These are phyloP conservation scores for Hypsizygus ulmarius DNA, from an alignment of 1,284 basidiomycete species.

Conservation along the genomic window DNA sequence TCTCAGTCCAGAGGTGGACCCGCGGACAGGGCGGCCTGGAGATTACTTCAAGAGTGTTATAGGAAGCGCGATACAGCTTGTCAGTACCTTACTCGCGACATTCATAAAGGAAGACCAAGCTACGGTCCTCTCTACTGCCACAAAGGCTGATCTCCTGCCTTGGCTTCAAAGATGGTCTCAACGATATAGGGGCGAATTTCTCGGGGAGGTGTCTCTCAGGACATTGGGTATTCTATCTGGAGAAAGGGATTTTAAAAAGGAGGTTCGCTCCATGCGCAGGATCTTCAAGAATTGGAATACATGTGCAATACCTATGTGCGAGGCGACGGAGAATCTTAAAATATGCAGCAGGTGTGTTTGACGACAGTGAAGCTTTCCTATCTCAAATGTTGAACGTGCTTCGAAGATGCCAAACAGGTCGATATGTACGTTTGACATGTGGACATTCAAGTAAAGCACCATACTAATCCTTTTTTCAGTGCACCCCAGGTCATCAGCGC, in stretches of 20 bases:
- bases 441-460: not conserved
- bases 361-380: not conserved
- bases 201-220: slow-evolving; percentile 10
- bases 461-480: slow-evolving; percentile 14
- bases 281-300: slow-evolving; percentile 15
- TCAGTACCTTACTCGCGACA: slow-evolving; percentile 15
- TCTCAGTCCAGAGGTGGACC: not conserved
- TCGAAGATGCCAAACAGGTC: too few species aligned
- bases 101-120: slow-evolving; percentile 15
- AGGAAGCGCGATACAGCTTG: slow-evolving; percentile 11
- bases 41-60: slow-evolving; percentile 2
- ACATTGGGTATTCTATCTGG: slow-evolving; percentile 4
- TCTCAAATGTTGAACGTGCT: too few species aligned
- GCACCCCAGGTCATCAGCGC: slow-evolving; percentile 26
- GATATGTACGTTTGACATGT: too few species aligned
- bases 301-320: slow-evolving; percentile 21
- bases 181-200: slow-evolving; percentile 9
- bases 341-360: slow-evolving; percentile 22
- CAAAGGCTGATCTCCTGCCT: slow-evolving; percentile 7
- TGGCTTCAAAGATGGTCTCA: slow-evolving; percentile 14
- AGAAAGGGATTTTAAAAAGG: slow-evolving; percentile 10
- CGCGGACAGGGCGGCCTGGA: slow-evolving; percentile 4
- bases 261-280: slow-evolving; percentile 10
- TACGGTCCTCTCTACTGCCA: slow-evolving; percentile 5
- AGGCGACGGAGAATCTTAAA: slow-evolving; percentile 12